phyloP scores from a whole-genome alignment of 352 stramenopile species.

The Phytophthora macrochlamydospora region DNA sequence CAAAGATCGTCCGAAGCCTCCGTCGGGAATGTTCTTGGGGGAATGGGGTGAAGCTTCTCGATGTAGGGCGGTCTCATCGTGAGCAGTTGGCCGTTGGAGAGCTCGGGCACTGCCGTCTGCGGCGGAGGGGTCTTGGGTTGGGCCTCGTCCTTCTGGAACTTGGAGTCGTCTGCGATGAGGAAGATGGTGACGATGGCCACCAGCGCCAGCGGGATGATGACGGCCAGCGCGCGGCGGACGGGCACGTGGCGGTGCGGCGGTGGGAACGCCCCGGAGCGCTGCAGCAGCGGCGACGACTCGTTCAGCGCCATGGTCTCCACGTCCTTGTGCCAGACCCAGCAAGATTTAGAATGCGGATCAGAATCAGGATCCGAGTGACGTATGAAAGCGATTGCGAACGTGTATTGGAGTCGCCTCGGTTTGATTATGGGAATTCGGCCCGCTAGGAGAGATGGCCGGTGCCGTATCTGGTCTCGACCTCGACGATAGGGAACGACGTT shows the following conservation, averaged over 20 bases:
- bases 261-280: constrained; percentile 13
- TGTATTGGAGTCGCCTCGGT: not conserved
- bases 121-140: constrained; percentile 2
- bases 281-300: constrained; percentile 65
- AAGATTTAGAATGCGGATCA: constrained; percentile 26
- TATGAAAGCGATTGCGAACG: not conserved
- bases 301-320: constrained; percentile 27
- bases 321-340: not conserved
- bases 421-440: not conserved
- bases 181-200: constrained; percentile 57
- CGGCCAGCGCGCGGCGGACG: constrained; percentile 56
- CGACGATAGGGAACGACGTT: not conserved
- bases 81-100: constrained; percentile 55
- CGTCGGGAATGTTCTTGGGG: constrained; percentile 62
- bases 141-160: constrained; percentile 12
- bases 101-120: constrained; percentile 1
- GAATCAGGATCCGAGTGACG: not conserved
- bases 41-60: constrained; percentile 57
- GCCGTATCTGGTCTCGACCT: constrained; percentile 32
- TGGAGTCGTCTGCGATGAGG: constrained; percentile 37
- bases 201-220: constrained; percentile 55
- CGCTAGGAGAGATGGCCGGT: constrained; percentile 43
- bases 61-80: constrained; percentile 62
- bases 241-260: constrained; percentile 15
- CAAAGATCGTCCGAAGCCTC: constrained; percentile 50